Evolutionary conservation across 441 rosid species (phyloP), one percentile per base, ranked within the genome.

Genomic region (Mallotus japonicus): DNA sequence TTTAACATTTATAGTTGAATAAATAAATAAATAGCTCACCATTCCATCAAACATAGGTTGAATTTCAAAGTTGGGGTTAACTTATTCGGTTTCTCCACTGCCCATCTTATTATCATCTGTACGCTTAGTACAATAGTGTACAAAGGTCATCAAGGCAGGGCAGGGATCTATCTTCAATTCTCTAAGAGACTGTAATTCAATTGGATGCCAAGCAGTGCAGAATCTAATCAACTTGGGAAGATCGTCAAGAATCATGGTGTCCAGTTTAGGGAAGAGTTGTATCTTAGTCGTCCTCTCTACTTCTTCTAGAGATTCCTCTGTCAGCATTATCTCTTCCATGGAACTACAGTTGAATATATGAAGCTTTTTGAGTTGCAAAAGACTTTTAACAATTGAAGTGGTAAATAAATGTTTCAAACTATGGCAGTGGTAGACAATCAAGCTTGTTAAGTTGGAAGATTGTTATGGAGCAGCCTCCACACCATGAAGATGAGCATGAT

Each of bases 361-460:
- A 75, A 79, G 71, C 16, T 19, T 47, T 57, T 75, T 46, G 53
- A 75, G 79, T 4, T 63, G 76, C 17, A 5, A 17, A 56, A 79
- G 66, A 61, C 22, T 14, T 59, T 40, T 54, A 24, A 24, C 28
- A 24, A 24, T 24, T 24, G 1, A 24, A 24, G 1, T 24, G 28
- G 28, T 24, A 24, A 24, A 24, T 24, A 24, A 24, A 24, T 24
- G 28, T 24, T 24, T 24, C 28, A 24, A 24, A 24, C 1, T 24
- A 24, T 24, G 28, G 28, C 28, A 24, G 28, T 24, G 0, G 28
- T 0, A 24, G 1, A 24, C 28, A 1, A 24, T 24, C 1, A 24
- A 24, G 1, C 28, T 24, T 24, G 28, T 24, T 24, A 24, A 24
- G 28, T 24, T 24, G 28, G 28, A 24, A 24, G 28, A 24, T 24